Evolutionary conservation across 192 early-diverging fungal genomes (phyloP).

Genomic region (Nowakowskiella sp.): DNA sequence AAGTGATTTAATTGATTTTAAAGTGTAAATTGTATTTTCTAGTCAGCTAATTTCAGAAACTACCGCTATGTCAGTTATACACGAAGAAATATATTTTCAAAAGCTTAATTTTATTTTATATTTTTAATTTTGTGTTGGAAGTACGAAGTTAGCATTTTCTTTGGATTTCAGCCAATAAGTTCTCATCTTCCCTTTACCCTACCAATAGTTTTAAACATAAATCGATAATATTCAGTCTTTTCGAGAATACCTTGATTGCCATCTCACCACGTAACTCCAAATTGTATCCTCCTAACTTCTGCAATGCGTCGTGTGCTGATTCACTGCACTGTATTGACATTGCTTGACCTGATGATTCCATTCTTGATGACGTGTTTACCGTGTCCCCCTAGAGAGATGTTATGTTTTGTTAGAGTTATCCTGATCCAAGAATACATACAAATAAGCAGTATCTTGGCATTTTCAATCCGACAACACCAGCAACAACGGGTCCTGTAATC

Average conservation of each 20-base stretch:
- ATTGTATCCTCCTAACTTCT: constrained; percentile 13
- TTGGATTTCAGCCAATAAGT: constrained; percentile 23
- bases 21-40: no score
- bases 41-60: no score
- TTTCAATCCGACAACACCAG: constrained; percentile 36
- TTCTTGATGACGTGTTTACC: constrained; percentile 27
- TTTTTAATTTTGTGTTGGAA: no score
- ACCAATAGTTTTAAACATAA: constrained; percentile 3
- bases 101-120: no score
- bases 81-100: no score
- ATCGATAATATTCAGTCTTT: not conserved
- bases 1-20: constrained; percentile 52
- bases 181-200: constrained; percentile 30
- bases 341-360: constrained; percentile 25
- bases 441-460: constrained; percentile 36
- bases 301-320: constrained; percentile 14
- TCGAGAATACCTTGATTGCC: constrained; percentile 18
- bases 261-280: constrained; percentile 21
- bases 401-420: no score
- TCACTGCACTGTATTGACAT: constrained; percentile 24
- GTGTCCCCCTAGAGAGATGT: no score
- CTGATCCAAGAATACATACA: no score
- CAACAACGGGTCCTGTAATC: constrained; percentile 34
- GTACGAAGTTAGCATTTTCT: no score
- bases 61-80: no score